A percentile compares a stretch with the other conserved stretches of the same genome.
These are phyloP conservation scores for Alternaria gansuensis DNA, from an alignment of 2,329 filamentous ascomycete species.

Conservation along the genomic window DNA sequence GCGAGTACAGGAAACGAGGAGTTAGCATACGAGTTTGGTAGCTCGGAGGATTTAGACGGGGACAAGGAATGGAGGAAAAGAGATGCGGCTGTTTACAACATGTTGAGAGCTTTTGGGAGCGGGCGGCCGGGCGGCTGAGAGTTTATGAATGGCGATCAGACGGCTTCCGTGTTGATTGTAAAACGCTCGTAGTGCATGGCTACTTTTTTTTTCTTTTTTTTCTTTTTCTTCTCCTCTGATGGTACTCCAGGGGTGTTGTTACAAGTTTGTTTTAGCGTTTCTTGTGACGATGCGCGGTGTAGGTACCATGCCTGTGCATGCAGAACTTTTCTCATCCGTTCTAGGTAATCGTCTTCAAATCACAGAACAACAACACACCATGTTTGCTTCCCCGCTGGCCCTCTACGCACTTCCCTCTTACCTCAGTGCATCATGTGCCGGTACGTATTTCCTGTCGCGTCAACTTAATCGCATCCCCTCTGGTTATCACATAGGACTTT, in stretches of 20 bases:
- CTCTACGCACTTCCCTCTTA: not conserved
- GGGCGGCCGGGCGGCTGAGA: not conserved
- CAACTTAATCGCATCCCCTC: no score
- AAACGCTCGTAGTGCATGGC: no score
- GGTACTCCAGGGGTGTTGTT: not conserved
- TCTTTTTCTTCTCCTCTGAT: not conserved
- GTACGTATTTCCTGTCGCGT: not conserved
- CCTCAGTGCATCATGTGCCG: not conserved
- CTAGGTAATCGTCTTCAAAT: not conserved
- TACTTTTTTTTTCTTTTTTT: no score
- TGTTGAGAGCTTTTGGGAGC: slow-evolving; percentile 6
- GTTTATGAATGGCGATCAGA: not conserved
- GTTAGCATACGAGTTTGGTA: not conserved
- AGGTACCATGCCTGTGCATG: no score
- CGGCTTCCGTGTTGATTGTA: not conserved
- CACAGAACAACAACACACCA: not conserved
- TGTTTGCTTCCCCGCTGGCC: not conserved
- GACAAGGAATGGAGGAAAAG: slow-evolving; percentile 1
- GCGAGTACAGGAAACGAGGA: not conserved
- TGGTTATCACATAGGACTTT: no score
- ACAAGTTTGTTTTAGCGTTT: not conserved
- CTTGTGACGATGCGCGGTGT: not conserved
- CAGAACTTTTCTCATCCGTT: no score
- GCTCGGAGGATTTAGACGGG: not conserved
- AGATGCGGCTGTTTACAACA: slow-evolving; percentile 2